Conservation (phyloP, 176 grass and related monocot genomes). For the Aegilops tauschii region DNA sequence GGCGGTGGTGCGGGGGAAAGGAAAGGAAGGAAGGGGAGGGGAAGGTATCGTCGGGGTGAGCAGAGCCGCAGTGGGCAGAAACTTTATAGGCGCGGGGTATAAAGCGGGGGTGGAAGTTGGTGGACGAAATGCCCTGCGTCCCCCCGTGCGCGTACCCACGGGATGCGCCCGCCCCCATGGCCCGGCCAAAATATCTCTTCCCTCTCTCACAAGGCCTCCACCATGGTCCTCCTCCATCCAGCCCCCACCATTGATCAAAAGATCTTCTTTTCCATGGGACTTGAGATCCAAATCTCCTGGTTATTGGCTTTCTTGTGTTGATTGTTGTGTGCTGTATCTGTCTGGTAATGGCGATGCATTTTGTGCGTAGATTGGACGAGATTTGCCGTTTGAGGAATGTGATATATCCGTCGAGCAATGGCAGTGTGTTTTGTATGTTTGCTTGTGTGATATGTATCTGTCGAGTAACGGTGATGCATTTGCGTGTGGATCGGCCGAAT, state of each 20-base stretch:
- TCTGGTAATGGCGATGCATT: neutral
- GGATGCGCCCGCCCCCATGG: slow-evolving; percentile 12
- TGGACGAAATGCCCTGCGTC: slow-evolving; percentile 14
- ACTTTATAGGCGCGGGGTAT: slow-evolving; percentile 41
- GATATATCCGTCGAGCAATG: neutral
- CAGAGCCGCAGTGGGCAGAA: slow-evolving; percentile 36
- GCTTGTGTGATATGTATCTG: neutral
- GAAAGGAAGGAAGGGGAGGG: neutral
- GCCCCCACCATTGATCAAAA: neutral
- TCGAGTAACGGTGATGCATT: neutral
- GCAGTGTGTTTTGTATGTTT: too few species aligned
- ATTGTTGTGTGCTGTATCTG: neutral
- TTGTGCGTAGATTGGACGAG: too few species aligned
- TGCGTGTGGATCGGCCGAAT: too few species aligned
- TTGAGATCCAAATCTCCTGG: neutral
- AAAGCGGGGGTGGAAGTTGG: slow-evolving; percentile 22
- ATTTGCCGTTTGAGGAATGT: too few species aligned
- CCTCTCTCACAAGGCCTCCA: neutral
- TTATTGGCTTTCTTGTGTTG: neutral
- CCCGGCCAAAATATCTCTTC: slow-evolving; percentile 32
- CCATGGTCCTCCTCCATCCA: neutral
- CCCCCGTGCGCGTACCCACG: slow-evolving; percentile 36
- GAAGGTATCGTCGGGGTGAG: slow-evolving; percentile 31
- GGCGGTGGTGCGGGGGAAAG: slow-evolving; percentile 15
- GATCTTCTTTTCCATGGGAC: neutral